Percentiles rank a stretch among this genome's conserved stretches.
Conservation (phyloP, 2,329 filamentous ascomycete genomes). For the Arthroderma sp. region DNA sequence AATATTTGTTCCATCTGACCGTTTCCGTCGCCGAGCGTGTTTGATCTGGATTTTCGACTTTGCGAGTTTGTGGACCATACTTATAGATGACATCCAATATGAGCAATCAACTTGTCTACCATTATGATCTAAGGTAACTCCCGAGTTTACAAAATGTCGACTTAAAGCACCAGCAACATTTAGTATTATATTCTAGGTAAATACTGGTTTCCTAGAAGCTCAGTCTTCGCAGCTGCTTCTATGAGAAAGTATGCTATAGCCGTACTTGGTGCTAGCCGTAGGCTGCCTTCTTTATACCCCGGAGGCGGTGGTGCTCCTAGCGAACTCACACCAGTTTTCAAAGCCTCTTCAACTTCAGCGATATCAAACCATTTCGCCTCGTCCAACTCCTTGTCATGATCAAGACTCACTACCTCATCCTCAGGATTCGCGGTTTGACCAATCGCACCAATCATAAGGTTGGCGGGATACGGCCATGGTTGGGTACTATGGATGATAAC, state of each 20-base stretch:
- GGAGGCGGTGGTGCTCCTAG: conserved; percentile 53
- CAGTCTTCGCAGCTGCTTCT: conserved; percentile 57
- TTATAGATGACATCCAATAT: neutral
- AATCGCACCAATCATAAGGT: conserved; percentile 76
- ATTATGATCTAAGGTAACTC: neutral
- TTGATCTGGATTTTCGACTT: neutral
- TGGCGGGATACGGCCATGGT: conserved; percentile 78
- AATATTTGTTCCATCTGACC: neutral
- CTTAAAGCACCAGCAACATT: neutral
- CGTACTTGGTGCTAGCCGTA: conserved; percentile 71
- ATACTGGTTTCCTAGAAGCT: conserved; percentile 52
- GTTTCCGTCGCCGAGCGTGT: neutral
- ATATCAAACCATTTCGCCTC: conserved; percentile 78
- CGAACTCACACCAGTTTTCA: conserved; percentile 54
- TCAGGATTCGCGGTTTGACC: conserved; percentile 64
- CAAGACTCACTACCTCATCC: conserved; percentile 68
- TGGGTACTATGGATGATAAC: conserved; percentile 75
- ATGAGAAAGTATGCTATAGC: conserved; percentile 90
- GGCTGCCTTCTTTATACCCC: conserved; percentile 60
- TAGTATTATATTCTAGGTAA: conserved; percentile 35
- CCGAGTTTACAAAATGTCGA: neutral
- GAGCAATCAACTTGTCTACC: neutral
- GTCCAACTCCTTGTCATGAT: conserved; percentile 84
- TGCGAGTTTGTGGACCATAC: neutral
- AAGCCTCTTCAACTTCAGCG: conserved; percentile 65